Evolutionary conservation across 2,329 filamentous ascomycete genomes (phyloP), one percentile per base, ranked within the genome.

Genomic region (Chaetomium strumarium): DNA sequence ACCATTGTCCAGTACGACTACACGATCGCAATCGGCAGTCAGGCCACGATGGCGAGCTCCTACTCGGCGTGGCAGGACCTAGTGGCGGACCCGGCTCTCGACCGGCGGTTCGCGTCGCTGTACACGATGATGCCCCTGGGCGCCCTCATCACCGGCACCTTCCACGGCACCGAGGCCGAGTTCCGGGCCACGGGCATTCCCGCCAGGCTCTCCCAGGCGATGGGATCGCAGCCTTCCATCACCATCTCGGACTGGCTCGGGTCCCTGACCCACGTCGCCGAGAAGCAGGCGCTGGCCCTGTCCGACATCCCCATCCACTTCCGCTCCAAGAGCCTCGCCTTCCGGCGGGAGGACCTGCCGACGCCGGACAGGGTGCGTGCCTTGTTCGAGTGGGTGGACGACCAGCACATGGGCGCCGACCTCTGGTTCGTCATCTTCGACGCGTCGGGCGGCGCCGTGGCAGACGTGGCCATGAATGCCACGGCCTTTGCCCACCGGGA

Each of bases 401-500:
- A 61, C 0, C 64, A 71, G 1, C 63, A 75, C 47, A 75, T 74
- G 52, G 79, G 75, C 2, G 81, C 78, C 0, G 64, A 76, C 1
- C 57, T 80, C 2, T 84, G 82, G 80, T 78, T 79, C 61, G 68
- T 83, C 52, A 81, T 84, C 40, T 85, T 84, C 60, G 79, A 85
- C 62, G 73, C 79, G 1, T 72, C 75, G 14, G 83, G 80, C 40
- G 83, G 83, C 10, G 81, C 80, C 12, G 74, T 81, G 46, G 75
- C 73, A 58, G 80, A 85, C 52, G 68, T 78, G 1, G 67, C 80
- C 0, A 64, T 66, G 55, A 72, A 83, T 58, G 76, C 75, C 10
- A 84, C 82, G 0, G 76, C 81, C 8, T 86, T 83, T 61, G 75
- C 77, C 1, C 83, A 86, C 60, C 77, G 84, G 43, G 79, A 86